Conservation (phyloP, 2,329 filamentous ascomycete genomes). For the Leptosphaerulina australis region DNA sequence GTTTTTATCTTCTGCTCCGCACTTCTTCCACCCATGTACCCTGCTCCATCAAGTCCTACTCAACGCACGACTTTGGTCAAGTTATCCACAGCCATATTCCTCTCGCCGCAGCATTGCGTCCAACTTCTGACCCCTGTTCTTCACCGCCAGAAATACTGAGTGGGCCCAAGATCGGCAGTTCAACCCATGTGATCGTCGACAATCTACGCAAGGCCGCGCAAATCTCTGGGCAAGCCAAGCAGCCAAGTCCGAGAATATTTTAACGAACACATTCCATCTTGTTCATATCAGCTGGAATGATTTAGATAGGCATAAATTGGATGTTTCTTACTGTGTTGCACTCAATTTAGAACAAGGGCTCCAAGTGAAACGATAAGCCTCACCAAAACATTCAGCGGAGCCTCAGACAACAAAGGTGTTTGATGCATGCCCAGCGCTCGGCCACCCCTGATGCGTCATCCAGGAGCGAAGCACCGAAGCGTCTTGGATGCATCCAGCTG, state of each 20-base stretch:
- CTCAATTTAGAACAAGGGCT: neutral
- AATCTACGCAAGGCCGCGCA: constrained; percentile 18
- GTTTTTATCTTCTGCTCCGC: neutral
- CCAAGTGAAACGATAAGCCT: constrained; percentile 8
- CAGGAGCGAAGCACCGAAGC: constrained; percentile 13
- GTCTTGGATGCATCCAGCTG: neutral
- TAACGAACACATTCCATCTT: neutral
- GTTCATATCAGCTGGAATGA: neutral
- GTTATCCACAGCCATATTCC: neutral
- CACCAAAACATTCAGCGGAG: neutral
- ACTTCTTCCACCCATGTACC: neutral
- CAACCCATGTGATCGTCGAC: constrained; percentile 11
- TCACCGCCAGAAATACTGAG: constrained; percentile 8
- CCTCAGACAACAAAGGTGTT: constrained; percentile 7
- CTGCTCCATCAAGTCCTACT: neutral
- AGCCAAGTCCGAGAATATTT: constrained; percentile 9
- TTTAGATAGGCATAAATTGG: neutral
- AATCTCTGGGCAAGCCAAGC: constrained; percentile 17
- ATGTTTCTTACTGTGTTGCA: neutral
- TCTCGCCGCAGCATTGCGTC: neutral
- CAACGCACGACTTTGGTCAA: constrained; percentile 1
- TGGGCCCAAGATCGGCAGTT: neutral
- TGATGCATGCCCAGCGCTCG: constrained; percentile 17
- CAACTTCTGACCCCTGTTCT: neutral
- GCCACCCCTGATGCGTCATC: constrained; percentile 9